Conservation (phyloP, 2,329 filamentous ascomycete genomes). For the Penicillium palitans region DNA sequence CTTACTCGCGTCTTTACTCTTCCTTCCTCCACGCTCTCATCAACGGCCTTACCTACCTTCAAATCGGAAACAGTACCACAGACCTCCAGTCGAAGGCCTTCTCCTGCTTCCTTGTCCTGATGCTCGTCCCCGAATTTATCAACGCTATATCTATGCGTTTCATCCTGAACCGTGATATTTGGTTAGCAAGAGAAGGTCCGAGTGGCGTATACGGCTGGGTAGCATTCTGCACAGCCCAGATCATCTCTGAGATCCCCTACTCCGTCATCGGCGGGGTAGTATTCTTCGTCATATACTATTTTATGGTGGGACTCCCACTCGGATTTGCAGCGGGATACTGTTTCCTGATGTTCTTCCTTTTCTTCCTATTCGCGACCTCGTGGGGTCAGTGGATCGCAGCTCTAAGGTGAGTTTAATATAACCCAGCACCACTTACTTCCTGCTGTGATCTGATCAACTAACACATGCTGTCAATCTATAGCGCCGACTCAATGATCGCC, state of each 20-base stretch:
- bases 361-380: constrained; percentile 67
- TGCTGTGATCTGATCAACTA: neutral
- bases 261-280: constrained; percentile 61
- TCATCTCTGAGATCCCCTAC: constrained; percentile 67
- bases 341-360: constrained; percentile 71
- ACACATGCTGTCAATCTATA: constrained; percentile 10
- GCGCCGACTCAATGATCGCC: constrained; percentile 65
- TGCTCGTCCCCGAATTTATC: constrained; percentile 67
- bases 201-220: constrained; percentile 71
- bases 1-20: constrained; percentile 71
- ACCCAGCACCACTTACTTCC: neutral
- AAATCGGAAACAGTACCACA: constrained; percentile 61
- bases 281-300: constrained; percentile 73
- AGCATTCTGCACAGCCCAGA: constrained; percentile 67
- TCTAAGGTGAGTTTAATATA: constrained; percentile 54
- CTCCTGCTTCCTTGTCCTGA: constrained; percentile 61
- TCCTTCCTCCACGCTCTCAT: constrained; percentile 67
- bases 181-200: constrained; percentile 67
- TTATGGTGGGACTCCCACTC: constrained; percentile 64
- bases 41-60: constrained; percentile 72
- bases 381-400: constrained; percentile 82
- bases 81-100: constrained; percentile 72
- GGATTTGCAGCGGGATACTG: constrained; percentile 67
- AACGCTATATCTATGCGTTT: constrained; percentile 71
- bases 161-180: constrained; percentile 66